Evolutionary conservation across 2,329 filamentous ascomycete species (phyloP), one percentile per base, ranked within the genome.

Genomic region (Diaporthe sp.): DNA sequence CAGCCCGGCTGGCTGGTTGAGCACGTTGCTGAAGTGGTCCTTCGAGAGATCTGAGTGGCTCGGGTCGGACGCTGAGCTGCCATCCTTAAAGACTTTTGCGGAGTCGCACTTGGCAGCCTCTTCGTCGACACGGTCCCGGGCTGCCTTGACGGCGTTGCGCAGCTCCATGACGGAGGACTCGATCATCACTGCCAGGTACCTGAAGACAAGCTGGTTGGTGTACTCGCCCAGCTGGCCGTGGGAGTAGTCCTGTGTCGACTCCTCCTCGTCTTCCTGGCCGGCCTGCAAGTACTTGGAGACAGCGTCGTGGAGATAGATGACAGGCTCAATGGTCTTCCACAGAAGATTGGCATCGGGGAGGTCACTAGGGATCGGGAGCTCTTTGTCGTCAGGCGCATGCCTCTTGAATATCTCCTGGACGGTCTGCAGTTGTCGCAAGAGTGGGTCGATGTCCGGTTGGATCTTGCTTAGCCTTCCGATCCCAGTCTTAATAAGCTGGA

Each of bases 11-110:
- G 88, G 88, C 76, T 88, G 85, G 78, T 91, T 91, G 75, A 91
- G 86, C 17, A 89, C 84, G 79, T 91, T 91, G 80, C 87, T 87
- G 77, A 91, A 91, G 79, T 91, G 90, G 76, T 91, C 90, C 81
- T 91, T 91, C 39, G 88, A 90, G 12, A 91, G 85, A 72, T 91
- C 85, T 3, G 89, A 91, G 79, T 91, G 90, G 15, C 89, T 91
- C 13, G 90, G 90, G 78, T 90, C 88, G 1, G 88, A 88, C 1
- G 80, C 88, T 0, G 86, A 87, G 19, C 79, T 79, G 17, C 79
- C 79, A 19, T 79, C 78, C 53, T 79, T 68, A 68, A 81, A 82
- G 31, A 82, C 77, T 10, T 77, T 78, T 3, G 80, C 80, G 3
- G 80, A 80, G 13, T 71, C 78, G 4, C 80, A 79, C 55, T 82